Conservation (phyloP, 345 rosid species). For the Salix purpurea region DNA sequence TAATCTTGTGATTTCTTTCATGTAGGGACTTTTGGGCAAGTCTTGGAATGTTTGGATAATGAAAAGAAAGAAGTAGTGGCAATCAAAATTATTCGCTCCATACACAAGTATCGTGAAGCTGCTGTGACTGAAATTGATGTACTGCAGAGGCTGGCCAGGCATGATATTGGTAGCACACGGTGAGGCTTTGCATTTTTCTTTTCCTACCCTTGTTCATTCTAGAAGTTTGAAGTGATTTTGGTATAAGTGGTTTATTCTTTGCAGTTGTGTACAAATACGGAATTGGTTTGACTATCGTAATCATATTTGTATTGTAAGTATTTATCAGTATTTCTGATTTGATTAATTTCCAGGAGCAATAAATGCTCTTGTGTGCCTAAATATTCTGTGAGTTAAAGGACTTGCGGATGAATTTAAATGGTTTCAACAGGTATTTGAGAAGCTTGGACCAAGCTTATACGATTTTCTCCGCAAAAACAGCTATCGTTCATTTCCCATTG, state of each 20-base stretch:
- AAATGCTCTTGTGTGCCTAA: slow-evolving; percentile 28
- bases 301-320: slow-evolving; percentile 34
- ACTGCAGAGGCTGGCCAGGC: slow-evolving; percentile 26
- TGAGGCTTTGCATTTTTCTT: slow-evolving; percentile 14
- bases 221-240: slow-evolving; percentile 34
- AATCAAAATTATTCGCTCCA: slow-evolving; percentile 29
- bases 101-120: slow-evolving; percentile 28
- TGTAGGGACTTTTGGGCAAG: slow-evolving; percentile 29
- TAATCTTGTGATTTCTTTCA: neutral
- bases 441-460: slow-evolving; percentile 29
- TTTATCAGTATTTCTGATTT: slow-evolving; percentile 25
- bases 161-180: slow-evolving; percentile 21
- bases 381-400: slow-evolving; percentile 34
- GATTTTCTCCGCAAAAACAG: slow-evolving; percentile 31
- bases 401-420: slow-evolving; percentile 29
- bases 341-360: slow-evolving; percentile 33
- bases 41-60: slow-evolving; percentile 26
- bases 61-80: slow-evolving; percentile 26
- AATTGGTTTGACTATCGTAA: slow-evolving; percentile 37
- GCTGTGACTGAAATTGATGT: slow-evolving; percentile 35
- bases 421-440: slow-evolving; percentile 27
- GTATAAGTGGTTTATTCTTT: slow-evolving; percentile 44
- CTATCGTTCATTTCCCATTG: slow-evolving; percentile 28
- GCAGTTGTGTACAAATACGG: slow-evolving; percentile 37
- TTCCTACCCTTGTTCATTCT: slow-evolving; percentile 7